Percentiles rank a stretch among this genome's conserved stretches.
Evolutionary conservation across 768 basidiomycete species (phyloP).

Genomic region (Paxillus involutus): DNA sequence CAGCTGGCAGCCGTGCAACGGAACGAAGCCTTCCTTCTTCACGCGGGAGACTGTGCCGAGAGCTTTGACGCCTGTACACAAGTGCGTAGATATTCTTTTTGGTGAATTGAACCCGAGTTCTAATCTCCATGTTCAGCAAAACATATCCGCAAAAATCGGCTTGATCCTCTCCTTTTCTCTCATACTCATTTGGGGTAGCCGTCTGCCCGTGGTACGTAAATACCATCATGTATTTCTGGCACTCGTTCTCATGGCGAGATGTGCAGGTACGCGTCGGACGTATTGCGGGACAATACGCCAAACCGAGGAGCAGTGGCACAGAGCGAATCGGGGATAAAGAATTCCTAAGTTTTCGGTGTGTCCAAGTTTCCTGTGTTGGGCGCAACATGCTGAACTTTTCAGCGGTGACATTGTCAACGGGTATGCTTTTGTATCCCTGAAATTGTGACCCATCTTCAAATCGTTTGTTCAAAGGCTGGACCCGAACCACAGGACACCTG

Average conservation of each 20-base stretch:
- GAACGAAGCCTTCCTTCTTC: conserved; percentile 90
- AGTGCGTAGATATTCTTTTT: conserved; percentile 41
- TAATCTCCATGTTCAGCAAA: conserved; percentile 52
- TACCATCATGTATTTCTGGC: background rate
- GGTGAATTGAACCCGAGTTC: conserved; percentile 8
- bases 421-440: conserved; percentile 35
- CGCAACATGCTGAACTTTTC: conserved; percentile 2
- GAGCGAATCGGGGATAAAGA: conserved; percentile 77
- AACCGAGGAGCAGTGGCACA: conserved; percentile 82
- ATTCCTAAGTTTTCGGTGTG: conserved; percentile 84
- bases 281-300: conserved; percentile 96
- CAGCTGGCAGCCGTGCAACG: conserved; percentile 79
- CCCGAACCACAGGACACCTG: conserved; percentile 78
- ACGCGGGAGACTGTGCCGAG: conserved; percentile 98
- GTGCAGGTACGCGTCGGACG: conserved; percentile 76
- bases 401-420: conserved; percentile 98
- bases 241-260: conserved; percentile 4
- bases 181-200: conserved; percentile 91
- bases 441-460: background rate
- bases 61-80: conserved; percentile 90
- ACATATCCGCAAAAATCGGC: conserved; percentile 85
- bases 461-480: conserved; percentile 47
- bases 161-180: conserved; percentile 94
- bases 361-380: background rate
- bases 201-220: conserved; percentile 80